phyloP scores from a whole-genome alignment of 1,284 basidiomycete species.

The Ganoderma boninense region DNA sequence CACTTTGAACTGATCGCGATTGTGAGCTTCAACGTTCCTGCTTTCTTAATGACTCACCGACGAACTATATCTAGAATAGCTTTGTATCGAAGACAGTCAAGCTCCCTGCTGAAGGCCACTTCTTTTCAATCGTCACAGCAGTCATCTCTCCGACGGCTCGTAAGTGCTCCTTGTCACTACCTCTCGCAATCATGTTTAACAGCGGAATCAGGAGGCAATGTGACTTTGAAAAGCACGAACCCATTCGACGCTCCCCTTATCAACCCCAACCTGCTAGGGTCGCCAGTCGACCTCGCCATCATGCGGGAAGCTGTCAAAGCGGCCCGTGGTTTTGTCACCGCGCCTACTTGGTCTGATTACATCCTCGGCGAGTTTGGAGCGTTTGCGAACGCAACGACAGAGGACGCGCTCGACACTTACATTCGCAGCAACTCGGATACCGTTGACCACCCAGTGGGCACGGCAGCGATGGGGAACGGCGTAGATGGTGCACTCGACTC shows the following conservation, averaged over 20 bases:
- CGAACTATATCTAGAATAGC: constrained; percentile 6
- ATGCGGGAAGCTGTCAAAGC: constrained; percentile 25
- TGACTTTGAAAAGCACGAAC: constrained; percentile 29
- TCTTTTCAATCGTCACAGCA: constrained; percentile 19
- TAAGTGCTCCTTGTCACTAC: constrained; percentile 7
- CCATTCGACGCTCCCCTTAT: constrained; percentile 34
- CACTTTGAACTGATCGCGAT: constrained; percentile 31
- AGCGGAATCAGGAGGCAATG: constrained; percentile 31
- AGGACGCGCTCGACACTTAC: constrained; percentile 34
- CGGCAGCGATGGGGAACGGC: constrained; percentile 35
- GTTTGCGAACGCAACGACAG: constrained; percentile 27
- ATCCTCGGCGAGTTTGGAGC: constrained; percentile 18
- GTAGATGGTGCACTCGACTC: constrained; percentile 9
- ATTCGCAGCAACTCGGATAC: constrained; percentile 31
- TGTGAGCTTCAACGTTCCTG: neutral
- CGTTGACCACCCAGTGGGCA: constrained; percentile 39
- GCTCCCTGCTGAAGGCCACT: constrained; percentile 20
- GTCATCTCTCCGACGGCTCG: constrained; percentile 22
- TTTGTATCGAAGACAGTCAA: constrained; percentile 8
- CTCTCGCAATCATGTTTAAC: constrained; percentile 8
- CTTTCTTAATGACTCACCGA: neutral
- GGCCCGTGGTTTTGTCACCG: constrained; percentile 8
- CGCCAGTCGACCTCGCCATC: constrained; percentile 21
- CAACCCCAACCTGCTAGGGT: constrained; percentile 29
- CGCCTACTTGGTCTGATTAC: constrained; percentile 19